phyloP scores from a whole-genome alignment of 2,329 filamentous ascomycete genomes.

The Incumbomyces lentus region DNA sequence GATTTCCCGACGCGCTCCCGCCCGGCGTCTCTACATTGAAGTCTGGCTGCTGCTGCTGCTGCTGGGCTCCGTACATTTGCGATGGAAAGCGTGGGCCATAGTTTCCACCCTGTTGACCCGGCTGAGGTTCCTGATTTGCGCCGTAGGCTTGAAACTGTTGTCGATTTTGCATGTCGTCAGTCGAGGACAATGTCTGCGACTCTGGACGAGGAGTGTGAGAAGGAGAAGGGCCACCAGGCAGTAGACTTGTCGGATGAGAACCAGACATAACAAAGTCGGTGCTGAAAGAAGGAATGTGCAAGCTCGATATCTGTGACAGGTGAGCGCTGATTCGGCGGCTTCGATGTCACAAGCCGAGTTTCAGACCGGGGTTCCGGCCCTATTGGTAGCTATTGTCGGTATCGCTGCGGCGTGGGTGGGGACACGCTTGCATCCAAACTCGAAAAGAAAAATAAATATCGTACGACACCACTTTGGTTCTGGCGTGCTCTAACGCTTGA shows the following conservation, averaged over 20 bases:
- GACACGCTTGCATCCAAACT: too few species aligned
- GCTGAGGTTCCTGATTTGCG: slow-evolving; percentile 5
- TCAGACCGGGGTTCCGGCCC: not conserved
- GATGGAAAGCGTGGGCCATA: slow-evolving; percentile 16
- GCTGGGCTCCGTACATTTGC: slow-evolving; percentile 8
- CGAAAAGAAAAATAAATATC: too few species aligned
- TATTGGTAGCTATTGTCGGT: not conserved
- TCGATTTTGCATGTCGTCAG: slow-evolving; percentile 6
- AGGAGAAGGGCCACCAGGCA: slow-evolving; percentile 15
- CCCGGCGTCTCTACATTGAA: slow-evolving; percentile 4
- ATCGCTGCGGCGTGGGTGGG: too few species aligned
- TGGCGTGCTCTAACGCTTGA: too few species aligned
- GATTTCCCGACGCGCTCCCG: not conserved
- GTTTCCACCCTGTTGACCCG: slow-evolving; percentile 2
- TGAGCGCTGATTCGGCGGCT: not conserved
- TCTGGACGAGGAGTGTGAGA: slow-evolving; percentile 13
- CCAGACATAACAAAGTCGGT: slow-evolving; percentile 3
- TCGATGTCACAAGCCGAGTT: not conserved
- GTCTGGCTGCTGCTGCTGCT: not conserved
- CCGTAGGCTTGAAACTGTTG: not conserved
- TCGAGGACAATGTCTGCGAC: not conserved
- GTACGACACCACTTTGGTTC: too few species aligned
- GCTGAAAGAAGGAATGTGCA: not conserved
- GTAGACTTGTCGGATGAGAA: slow-evolving; percentile 12
- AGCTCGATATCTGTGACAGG: not conserved